These are phyloP conservation scores for Tolypocladium capitatum DNA, from an alignment of 2,329 filamentous ascomycete species.

Conservation along the genomic window DNA sequence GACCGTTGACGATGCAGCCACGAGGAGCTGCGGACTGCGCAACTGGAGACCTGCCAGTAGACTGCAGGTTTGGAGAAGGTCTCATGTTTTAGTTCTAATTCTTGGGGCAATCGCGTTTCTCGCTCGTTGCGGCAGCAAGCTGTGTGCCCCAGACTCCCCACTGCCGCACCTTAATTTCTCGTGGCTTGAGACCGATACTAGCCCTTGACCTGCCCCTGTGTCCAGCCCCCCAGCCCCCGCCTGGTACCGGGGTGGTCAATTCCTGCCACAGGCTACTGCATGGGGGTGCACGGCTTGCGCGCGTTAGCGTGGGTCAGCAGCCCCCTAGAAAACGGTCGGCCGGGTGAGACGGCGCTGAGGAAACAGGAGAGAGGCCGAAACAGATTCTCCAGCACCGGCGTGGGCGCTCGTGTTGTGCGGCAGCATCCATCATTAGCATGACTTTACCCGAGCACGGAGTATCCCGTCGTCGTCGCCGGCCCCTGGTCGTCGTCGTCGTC, in stretches of 20 bases:
- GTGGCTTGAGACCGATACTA: background rate
- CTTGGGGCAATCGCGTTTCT: too few relatives aligned
- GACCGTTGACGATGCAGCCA: too few relatives aligned
- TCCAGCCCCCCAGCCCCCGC: background rate
- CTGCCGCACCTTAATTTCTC: conserved; percentile 1
- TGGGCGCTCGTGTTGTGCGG: background rate
- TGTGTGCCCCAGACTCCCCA: background rate
- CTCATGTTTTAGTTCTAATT: too few relatives aligned
- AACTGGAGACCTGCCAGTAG: too few relatives aligned
- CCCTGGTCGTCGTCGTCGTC: background rate
- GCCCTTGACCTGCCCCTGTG: background rate
- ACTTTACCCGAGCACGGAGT: too few relatives aligned
- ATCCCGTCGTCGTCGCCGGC: too few relatives aligned
- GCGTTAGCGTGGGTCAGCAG: background rate
- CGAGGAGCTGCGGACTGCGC: too few relatives aligned
- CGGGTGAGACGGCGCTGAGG: background rate
- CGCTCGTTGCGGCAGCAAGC: background rate
- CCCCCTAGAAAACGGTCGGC: background rate
- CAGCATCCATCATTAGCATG: too few relatives aligned
- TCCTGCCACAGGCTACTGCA: background rate
- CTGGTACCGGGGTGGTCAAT: background rate
- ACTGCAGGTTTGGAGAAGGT: too few relatives aligned
- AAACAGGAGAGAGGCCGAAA: background rate
- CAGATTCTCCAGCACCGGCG: background rate
- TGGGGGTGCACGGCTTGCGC: background rate